These are phyloP conservation scores for Ballota nigra DNA, from an alignment of 257 asterid species.

Conservation along the genomic window DNA sequence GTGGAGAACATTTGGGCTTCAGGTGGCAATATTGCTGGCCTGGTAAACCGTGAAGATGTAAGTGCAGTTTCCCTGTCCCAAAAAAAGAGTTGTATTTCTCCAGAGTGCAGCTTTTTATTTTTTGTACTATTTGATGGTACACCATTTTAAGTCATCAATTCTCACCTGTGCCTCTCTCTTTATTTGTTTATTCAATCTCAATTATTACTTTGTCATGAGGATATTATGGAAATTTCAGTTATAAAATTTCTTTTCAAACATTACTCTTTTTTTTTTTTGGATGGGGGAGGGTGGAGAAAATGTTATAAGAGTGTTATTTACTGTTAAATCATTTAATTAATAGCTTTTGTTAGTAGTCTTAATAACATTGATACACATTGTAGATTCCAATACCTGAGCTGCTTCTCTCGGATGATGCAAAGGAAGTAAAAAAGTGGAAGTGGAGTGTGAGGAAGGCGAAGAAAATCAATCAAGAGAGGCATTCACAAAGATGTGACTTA, in stretches of 20 bases:
- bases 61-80: constrained; percentile 25
- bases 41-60: constrained; percentile 83
- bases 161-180: background rate
- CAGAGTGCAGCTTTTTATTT: background rate
- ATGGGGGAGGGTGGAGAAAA: too few species aligned
- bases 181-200: background rate
- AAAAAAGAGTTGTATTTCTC: background rate
- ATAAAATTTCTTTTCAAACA: too few species aligned
- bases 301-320: background rate
- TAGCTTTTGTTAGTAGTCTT: constrained; percentile 18
- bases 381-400: constrained; percentile 84
- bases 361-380: constrained; percentile 23
- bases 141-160: background rate
- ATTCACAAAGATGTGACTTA: constrained; percentile 84
- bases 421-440: constrained; percentile 74
- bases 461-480: constrained; percentile 87
- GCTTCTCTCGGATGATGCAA: constrained; percentile 51
- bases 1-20: constrained; percentile 90
- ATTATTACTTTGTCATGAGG: background rate
- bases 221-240: background rate
- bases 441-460: constrained; percentile 77
- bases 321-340: background rate
- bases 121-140: background rate
- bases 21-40: constrained; percentile 88
- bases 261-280: too few species aligned